These are phyloP conservation scores for Diplodia intermedia DNA, from an alignment of 2,329 filamentous ascomycete genomes.

Conservation along the genomic window DNA sequence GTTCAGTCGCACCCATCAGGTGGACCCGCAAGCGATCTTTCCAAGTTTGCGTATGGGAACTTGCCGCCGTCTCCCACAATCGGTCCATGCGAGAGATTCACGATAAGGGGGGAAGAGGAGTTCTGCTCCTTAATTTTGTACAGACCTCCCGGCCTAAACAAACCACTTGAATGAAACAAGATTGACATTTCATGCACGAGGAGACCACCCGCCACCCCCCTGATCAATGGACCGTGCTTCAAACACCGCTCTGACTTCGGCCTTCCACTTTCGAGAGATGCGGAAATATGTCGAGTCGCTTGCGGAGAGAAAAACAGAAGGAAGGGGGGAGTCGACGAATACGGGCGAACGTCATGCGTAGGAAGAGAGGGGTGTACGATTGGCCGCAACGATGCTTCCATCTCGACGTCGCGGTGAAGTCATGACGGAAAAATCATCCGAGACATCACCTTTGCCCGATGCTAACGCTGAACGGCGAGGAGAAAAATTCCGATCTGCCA, in stretches of 20 bases:
- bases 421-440: neutral
- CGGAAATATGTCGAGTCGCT: neutral
- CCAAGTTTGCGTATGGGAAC: neutral
- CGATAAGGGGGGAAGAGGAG: neutral
- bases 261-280: neutral
- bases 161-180: neutral
- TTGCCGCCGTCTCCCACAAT: too few species aligned
- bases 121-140: neutral
- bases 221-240: neutral
- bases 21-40: neutral
- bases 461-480: neutral
- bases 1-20: neutral
- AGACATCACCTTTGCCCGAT: neutral
- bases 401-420: neutral
- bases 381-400: neutral
- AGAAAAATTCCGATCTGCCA: neutral
- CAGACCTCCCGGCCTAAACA: neutral
- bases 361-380: neutral
- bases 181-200: neutral
- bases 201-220: too few species aligned
- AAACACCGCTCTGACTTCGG: neutral
- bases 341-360: neutral
- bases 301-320: neutral
- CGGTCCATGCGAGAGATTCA: neutral
- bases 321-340: neutral